Evolutionary conservation across 225 moss, liverwort and hornwort species (phyloP).

Genomic region (Takakia lepidozioides): DNA sequence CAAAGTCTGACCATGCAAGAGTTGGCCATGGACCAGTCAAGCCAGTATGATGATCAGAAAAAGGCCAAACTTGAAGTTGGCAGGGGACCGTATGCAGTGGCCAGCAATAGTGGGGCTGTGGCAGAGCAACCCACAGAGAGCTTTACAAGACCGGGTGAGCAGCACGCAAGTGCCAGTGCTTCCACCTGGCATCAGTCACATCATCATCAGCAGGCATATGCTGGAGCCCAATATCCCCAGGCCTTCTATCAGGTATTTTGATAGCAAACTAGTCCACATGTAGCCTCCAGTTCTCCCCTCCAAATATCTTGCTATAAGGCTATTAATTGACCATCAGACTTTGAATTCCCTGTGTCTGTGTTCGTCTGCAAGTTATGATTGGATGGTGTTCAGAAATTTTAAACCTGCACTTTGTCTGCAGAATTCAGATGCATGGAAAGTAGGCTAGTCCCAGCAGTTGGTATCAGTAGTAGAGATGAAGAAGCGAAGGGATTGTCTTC

Average conservation of each 20-base stretch:
- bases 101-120: slow-evolving; percentile 16
- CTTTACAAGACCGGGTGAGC: slow-evolving; percentile 26
- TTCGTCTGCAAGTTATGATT: too few relatives aligned
- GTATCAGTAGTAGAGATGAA: slow-evolving; percentile 8
- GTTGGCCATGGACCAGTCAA: slow-evolving; percentile 31
- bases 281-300: too few relatives aligned
- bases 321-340: too few relatives aligned
- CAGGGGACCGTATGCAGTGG: slow-evolving; percentile 25
- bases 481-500: not conserved
- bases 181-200: slow-evolving; percentile 43
- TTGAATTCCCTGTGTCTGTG: too few relatives aligned
- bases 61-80: slow-evolving; percentile 44
- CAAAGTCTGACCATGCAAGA: slow-evolving; percentile 32
- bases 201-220: slow-evolving; percentile 38
- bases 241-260: too few relatives aligned
- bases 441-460: slow-evolving; percentile 10
- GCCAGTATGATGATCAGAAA: slow-evolving; percentile 38
- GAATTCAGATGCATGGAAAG: slow-evolving; percentile 37
- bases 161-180: slow-evolving; percentile 21
- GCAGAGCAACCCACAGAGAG: slow-evolving; percentile 23
- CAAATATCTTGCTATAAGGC: too few relatives aligned
- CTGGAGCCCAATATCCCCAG: slow-evolving; percentile 30
- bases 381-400: too few relatives aligned
- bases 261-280: too few relatives aligned
- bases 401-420: slow-evolving; percentile 28